phyloP scores from a whole-genome alignment of 352 stramenopile genomes.

The Phytophthora europaea region DNA sequence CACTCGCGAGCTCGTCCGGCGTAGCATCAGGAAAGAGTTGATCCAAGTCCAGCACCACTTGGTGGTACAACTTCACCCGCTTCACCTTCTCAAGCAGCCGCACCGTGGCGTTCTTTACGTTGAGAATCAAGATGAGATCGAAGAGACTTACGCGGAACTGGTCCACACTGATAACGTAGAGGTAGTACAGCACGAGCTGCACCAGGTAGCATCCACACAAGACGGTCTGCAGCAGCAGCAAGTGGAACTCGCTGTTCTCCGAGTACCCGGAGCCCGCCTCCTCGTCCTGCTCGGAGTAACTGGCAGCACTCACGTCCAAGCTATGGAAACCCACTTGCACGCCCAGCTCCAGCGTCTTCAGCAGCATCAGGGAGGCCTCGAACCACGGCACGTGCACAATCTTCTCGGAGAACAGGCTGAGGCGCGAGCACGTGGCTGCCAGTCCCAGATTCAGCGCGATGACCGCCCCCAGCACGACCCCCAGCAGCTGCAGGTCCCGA shows the following conservation, averaged over 20 bases:
- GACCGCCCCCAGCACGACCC: slow-evolving; percentile 48
- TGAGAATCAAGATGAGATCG: slow-evolving; percentile 83
- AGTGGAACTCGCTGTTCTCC: slow-evolving; percentile 73
- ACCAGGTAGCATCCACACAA: slow-evolving; percentile 72
- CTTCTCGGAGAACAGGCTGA: slow-evolving; percentile 56
- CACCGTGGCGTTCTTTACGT: slow-evolving; percentile 84
- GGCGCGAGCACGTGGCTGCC: slow-evolving; percentile 45
- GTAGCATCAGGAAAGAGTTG: slow-evolving; percentile 70
- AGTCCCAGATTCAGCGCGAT: slow-evolving; percentile 57
- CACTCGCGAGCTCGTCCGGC: slow-evolving; percentile 57
- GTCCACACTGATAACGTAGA: slow-evolving; percentile 86
- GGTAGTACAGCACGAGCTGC: slow-evolving; percentile 80
- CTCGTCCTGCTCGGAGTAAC: slow-evolving; percentile 45
- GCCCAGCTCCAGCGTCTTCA: slow-evolving; percentile 73
- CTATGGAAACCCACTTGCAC: slow-evolving; percentile 80
- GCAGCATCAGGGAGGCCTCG: slow-evolving; percentile 71
- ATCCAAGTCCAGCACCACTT: slow-evolving; percentile 79
- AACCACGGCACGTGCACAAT: slow-evolving; percentile 83
- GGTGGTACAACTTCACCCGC: slow-evolving; percentile 75
- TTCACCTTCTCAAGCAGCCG: slow-evolving; percentile 74
- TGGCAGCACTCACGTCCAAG: slow-evolving; percentile 53
- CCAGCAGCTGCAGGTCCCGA: slow-evolving; percentile 65
- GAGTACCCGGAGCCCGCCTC: slow-evolving; percentile 41
- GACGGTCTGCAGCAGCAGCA: slow-evolving; percentile 73
- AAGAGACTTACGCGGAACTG: slow-evolving; percentile 84